Percentiles rank a stretch among this genome's conserved stretches.
Conservation (phyloP, 257 asterid genomes). For the Solanum pinnatisectum region DNA sequence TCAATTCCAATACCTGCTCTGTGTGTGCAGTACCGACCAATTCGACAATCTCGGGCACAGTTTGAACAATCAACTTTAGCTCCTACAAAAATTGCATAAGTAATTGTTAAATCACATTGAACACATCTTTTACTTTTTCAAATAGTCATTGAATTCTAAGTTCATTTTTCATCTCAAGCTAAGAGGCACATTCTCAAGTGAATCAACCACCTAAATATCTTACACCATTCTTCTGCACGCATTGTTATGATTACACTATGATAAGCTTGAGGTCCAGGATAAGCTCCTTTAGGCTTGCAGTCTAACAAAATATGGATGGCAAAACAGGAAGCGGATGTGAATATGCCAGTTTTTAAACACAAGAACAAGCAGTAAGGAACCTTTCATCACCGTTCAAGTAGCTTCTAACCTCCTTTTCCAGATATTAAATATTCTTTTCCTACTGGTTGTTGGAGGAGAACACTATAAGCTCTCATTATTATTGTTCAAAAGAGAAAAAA, state of each 20-base stretch:
- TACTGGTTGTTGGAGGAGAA: background rate
- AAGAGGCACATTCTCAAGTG: background rate
- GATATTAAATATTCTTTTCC: background rate
- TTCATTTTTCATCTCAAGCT: background rate
- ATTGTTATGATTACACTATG: background rate
- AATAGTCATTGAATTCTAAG: background rate
- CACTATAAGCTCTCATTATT: background rate
- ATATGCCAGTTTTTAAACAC: background rate
- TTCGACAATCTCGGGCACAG: slow-evolving; percentile 86
- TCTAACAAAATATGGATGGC: background rate
- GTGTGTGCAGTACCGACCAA: slow-evolving; percentile 48
- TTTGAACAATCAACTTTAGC: slow-evolving; percentile 52
- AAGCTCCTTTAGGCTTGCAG: background rate
- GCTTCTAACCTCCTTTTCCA: background rate
- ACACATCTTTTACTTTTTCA: background rate
- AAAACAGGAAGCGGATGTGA: background rate
- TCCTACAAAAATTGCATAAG: slow-evolving; percentile 32
- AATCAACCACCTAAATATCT: background rate
- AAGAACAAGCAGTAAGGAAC: background rate
- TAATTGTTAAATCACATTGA: background rate
- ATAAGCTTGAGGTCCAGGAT: background rate
- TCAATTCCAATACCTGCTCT: slow-evolving; percentile 29
- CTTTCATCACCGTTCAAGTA: background rate
- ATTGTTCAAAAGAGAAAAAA: background rate
- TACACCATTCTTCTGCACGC: background rate